phyloP scores from a whole-genome alignment of 192 early-diverging fungal genomes.

The Podochytrium sp. region DNA sequence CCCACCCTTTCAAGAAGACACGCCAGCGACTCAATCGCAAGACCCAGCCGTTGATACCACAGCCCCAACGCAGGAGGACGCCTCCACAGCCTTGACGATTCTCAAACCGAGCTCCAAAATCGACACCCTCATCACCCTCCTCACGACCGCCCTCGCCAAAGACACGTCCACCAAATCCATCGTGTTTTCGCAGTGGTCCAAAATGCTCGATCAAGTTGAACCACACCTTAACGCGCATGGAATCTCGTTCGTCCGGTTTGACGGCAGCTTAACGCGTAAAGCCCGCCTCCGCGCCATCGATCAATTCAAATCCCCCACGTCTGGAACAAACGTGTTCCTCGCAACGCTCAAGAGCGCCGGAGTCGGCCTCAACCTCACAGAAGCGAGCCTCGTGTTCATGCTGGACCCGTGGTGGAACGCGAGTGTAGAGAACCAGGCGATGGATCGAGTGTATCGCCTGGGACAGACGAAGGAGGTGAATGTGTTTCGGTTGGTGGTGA shows the following conservation, averaged over 20 bases:
- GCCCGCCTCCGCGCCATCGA: conserved; percentile 58
- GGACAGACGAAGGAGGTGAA: conserved; percentile 50
- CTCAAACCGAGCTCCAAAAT: conserved; percentile 33
- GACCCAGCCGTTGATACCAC: neutral
- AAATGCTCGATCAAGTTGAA: conserved; percentile 77
- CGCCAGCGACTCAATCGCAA: neutral
- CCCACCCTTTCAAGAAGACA: neutral
- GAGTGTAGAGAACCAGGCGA: conserved; percentile 48
- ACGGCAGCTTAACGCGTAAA: conserved; percentile 73
- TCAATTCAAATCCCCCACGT: conserved; percentile 53
- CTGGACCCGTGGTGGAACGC: conserved; percentile 65
- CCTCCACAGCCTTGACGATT: too few relatives aligned
- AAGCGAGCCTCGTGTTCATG: conserved; percentile 36
- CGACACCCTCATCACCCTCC: conserved; percentile 19
- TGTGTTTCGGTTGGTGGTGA: conserved; percentile 45
- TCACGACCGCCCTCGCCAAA: conserved; percentile 11
- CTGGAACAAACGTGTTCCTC: conserved; percentile 27
- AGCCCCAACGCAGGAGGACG: neutral
- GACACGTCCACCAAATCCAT: conserved; percentile 40
- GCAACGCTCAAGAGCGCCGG: conserved; percentile 45
- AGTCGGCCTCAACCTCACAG: conserved; percentile 52
- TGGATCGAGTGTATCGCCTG: conserved; percentile 52
- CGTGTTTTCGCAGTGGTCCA: conserved; percentile 49
- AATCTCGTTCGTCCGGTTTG: conserved; percentile 72
- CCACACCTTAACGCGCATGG: conserved; percentile 54